Evolutionary conservation across 169 alveolate species (phyloP).

Genomic region (Eimeria mitis): DNA sequence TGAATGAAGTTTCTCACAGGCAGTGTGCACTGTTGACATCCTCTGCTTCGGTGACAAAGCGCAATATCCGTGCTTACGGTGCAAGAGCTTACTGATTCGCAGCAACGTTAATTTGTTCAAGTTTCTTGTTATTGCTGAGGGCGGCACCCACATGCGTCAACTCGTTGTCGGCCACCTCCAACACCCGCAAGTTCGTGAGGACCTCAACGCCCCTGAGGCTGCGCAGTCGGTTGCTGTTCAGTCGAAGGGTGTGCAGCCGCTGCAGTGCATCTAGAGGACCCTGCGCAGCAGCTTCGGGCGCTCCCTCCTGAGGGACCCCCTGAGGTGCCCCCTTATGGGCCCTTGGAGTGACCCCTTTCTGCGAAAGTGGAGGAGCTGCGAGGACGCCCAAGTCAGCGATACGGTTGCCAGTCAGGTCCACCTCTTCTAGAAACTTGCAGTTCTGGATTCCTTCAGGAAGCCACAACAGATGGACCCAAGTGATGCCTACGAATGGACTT

Average conservation of each 20-base stretch:
- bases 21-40: not conserved
- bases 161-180: slow-evolving; percentile 75
- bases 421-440: slow-evolving; percentile 39
- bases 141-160: slow-evolving; percentile 62
- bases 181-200: slow-evolving; percentile 23
- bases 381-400: slow-evolving; percentile 6
- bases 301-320: not conserved
- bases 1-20: not conserved
- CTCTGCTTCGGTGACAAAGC: too few species aligned
- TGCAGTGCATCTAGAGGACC: slow-evolving; percentile 44
- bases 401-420: slow-evolving; percentile 53
- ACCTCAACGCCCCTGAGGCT: slow-evolving; percentile 41
- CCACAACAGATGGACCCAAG: not conserved
- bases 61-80: not conserved
- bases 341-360: not conserved
- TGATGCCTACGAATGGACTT: not conserved
- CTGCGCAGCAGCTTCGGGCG: not conserved
- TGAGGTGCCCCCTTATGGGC: not conserved
- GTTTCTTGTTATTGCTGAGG: slow-evolving; percentile 56
- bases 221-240: slow-evolving; percentile 67
- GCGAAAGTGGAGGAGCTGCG: not conserved
- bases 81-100: slow-evolving; percentile 74
- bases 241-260: slow-evolving; percentile 71
- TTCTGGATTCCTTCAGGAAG: slow-evolving; percentile 19
- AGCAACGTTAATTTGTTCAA: slow-evolving; percentile 64